Evolutionary conservation across 192 early-diverging fungal genomes (phyloP).

Genomic region (Coemansia reversa): DNA sequence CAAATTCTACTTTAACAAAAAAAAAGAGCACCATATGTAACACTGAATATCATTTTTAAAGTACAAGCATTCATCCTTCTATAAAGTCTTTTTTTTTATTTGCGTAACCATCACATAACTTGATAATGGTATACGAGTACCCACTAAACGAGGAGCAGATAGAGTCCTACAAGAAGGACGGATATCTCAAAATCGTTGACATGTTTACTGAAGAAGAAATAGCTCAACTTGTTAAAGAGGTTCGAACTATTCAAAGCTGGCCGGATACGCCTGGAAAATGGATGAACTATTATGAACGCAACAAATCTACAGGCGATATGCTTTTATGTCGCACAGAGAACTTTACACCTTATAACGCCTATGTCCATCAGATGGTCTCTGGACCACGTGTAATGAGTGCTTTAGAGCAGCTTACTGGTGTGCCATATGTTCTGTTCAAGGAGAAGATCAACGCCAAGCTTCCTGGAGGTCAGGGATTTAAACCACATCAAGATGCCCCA

Average conservation of each 20-base stretch:
- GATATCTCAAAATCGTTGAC: constrained; percentile 60
- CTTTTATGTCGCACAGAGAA: constrained; percentile 64
- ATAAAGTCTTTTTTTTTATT: background rate
- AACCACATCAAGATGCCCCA: constrained; percentile 62
- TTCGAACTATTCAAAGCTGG: constrained; percentile 55
- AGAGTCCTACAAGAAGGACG: constrained; percentile 48
- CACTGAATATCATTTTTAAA: too few relatives aligned
- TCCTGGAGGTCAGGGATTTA: constrained; percentile 61
- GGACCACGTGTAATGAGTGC: constrained; percentile 51
- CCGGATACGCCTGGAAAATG: constrained; percentile 58
- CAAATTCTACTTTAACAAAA: too few relatives aligned
- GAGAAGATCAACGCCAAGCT: constrained; percentile 66
- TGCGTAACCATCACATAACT: background rate
- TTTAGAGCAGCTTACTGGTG: constrained; percentile 55
- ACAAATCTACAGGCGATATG: constrained; percentile 44
- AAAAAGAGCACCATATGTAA: background rate
- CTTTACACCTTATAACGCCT: constrained; percentile 58
- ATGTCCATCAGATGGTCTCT: constrained; percentile 52
- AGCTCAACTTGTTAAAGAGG: constrained; percentile 44
- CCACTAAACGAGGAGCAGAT: constrained; percentile 54
- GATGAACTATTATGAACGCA: constrained; percentile 67
- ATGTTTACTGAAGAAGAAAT: constrained; percentile 55
- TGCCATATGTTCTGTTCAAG: constrained; percentile 61
- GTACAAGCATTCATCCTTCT: background rate
- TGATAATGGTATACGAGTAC: constrained; percentile 34